Evolutionary conservation across 306 rosid genomes (phyloP).

Genomic region (Echinosophora koreensis): DNA sequence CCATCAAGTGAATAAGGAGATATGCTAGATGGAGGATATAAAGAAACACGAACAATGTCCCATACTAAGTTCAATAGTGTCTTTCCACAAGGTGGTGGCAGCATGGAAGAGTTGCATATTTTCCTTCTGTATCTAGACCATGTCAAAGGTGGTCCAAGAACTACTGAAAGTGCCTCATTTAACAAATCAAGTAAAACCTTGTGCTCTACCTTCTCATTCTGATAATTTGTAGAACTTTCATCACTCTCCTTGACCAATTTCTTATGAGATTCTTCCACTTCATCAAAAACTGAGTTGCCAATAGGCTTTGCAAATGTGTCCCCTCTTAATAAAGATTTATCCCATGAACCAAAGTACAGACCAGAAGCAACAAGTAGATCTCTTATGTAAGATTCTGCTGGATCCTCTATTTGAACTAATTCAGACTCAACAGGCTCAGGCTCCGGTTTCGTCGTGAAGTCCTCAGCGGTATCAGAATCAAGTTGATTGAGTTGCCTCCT

Average conservation of each 20-base stretch:
- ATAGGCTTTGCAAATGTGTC: conserved; percentile 71
- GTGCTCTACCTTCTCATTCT: conserved; percentile 60
- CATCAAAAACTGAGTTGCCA: conserved; percentile 76
- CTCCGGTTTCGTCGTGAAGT: conserved; percentile 45
- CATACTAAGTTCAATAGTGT: conserved; percentile 73
- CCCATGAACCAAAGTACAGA: conserved; percentile 81
- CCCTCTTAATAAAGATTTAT: conserved; percentile 66
- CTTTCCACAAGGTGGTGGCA: conserved; percentile 67
- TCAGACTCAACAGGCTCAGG: conserved; percentile 59
- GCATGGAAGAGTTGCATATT: conserved; percentile 50
- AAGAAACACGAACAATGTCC: conserved; percentile 56
- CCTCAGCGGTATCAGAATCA: conserved; percentile 65
- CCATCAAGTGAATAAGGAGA: conserved; percentile 62
- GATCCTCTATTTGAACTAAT: conserved; percentile 66
- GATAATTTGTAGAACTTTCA: conserved; percentile 52
- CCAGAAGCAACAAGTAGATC: conserved; percentile 91
- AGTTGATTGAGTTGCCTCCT: conserved; percentile 88
- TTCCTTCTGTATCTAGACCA: conserved; percentile 66
- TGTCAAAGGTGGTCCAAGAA: conserved; percentile 68
- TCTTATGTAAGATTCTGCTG: conserved; percentile 84
- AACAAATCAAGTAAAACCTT: conserved; percentile 72
- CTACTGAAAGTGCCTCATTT: conserved; percentile 78
- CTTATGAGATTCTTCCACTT: conserved; percentile 81
- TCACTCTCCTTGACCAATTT: conserved; percentile 51
- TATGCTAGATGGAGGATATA: conserved; percentile 60